phyloP scores from a whole-genome alignment of 164 flowering plant genomes.

The Hamamelis virginiana region DNA sequence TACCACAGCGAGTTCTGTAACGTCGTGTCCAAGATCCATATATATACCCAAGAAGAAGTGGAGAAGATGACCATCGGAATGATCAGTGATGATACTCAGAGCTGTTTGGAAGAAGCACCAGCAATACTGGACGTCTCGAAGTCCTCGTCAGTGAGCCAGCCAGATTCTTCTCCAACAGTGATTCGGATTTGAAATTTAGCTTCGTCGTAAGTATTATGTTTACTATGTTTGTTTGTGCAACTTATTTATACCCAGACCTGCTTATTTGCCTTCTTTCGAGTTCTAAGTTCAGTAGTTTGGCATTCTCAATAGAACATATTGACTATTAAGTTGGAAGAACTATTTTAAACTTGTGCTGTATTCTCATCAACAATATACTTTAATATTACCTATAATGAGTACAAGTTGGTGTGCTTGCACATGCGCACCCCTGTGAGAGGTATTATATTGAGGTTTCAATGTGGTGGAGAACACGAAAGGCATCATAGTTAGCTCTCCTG shows the following conservation, averaged over 20 bases:
- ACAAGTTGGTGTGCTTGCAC: no score
- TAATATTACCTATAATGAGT: no score
- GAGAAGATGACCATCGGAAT: conserved; percentile 66
- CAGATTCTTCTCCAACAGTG: conserved; percentile 50
- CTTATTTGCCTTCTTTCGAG: background rate
- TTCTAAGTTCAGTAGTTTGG: background rate
- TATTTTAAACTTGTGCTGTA: no score
- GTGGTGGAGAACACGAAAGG: no score
- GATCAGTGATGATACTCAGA: conserved; percentile 70
- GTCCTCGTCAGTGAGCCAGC: conserved; percentile 59
- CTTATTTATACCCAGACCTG: no score
- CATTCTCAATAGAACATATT: background rate
- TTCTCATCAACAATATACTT: no score
- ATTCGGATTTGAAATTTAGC: conserved; percentile 19
- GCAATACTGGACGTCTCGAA: conserved; percentile 49
- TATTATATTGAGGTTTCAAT: no score
- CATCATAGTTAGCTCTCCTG: no score
- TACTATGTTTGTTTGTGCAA: background rate
- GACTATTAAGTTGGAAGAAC: background rate
- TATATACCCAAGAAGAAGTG: conserved; percentile 77
- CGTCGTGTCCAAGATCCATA: conserved; percentile 71
- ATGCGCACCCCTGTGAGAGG: no score
- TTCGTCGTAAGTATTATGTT: conserved; percentile 1
- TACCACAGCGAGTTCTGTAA: conserved; percentile 72
- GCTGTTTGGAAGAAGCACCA: conserved; percentile 83